A percentile compares a stretch with the other conserved stretches of the same genome.
Evolutionary conservation across 208 protist species (phyloP).

Genomic region (Leishmania arabica): DNA sequence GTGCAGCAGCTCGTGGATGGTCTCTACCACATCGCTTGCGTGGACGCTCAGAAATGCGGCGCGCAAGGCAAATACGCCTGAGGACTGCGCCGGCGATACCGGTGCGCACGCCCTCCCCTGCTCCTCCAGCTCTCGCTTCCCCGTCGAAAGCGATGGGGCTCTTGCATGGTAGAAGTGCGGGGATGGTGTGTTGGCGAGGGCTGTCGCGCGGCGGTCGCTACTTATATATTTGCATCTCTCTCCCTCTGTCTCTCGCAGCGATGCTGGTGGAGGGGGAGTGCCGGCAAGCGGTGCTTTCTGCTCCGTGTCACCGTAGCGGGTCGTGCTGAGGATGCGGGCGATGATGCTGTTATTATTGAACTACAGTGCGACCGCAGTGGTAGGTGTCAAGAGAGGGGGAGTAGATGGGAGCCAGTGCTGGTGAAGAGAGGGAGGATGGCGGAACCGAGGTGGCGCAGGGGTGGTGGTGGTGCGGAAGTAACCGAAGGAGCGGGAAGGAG

Average conservation of each 20-base stretch:
- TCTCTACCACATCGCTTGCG: constrained; percentile 80
- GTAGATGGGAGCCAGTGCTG: neutral
- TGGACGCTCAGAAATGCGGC: constrained; percentile 63
- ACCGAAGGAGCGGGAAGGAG: neutral
- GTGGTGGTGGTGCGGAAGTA: neutral
- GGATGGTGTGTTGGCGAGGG: neutral
- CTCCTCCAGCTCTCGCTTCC: neutral
- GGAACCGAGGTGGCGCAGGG: neutral
- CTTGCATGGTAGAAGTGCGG: neutral
- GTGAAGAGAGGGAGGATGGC: neutral
- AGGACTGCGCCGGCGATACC: neutral
- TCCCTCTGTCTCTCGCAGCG: neutral
- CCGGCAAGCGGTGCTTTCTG: neutral
- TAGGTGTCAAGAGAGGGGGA: neutral
- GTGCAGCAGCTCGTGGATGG: constrained; percentile 89
- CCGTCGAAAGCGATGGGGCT: neutral
- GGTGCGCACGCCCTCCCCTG: neutral
- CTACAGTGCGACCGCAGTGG: neutral
- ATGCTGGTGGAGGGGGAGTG: neutral
- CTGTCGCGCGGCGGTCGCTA: neutral
- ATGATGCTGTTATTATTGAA: neutral
- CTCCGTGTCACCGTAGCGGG: neutral
- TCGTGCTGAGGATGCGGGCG: neutral
- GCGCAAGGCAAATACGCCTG: constrained; percentile 37
- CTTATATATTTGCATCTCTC: neutral